Percentiles rank a stretch among this genome's conserved stretches.
These are phyloP conservation scores for Raphanus sativus DNA, from an alignment of 345 rosid genomes.

Conservation along the genomic window DNA sequence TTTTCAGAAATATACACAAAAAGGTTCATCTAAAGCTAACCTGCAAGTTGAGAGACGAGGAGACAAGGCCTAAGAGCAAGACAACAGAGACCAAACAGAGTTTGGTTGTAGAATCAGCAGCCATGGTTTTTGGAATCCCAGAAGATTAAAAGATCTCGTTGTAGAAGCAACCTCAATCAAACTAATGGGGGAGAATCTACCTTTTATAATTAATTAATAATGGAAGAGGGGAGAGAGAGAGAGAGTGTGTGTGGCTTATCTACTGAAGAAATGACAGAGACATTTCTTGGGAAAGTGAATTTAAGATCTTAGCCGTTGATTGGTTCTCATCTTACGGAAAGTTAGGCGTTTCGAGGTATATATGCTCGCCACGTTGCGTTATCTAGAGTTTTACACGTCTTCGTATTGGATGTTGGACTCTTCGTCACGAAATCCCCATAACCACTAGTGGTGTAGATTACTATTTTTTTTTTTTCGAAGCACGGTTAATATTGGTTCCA, in stretches of 20 bases:
- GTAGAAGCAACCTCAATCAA: background rate
- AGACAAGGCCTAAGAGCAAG: slow-evolving; percentile 37
- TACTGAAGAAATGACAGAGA: slow-evolving; percentile 28
- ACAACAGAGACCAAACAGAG: slow-evolving; percentile 35
- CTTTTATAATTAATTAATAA: no score
- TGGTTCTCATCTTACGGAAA: background rate
- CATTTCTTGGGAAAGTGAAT: slow-evolving; percentile 41
- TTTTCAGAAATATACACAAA: background rate
- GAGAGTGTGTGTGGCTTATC: slow-evolving; percentile 34
- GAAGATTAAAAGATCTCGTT: background rate
- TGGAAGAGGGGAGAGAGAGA: background rate
- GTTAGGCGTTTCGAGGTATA: slow-evolving; percentile 21
- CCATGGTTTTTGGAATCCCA: slow-evolving; percentile 19
- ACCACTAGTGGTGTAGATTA: background rate
- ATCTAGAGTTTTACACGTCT: background rate
- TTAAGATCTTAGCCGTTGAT: slow-evolving; percentile 36
- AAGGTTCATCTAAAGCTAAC: slow-evolving; percentile 14
- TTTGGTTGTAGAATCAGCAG: slow-evolving; percentile 23
- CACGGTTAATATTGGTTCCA: background rate
- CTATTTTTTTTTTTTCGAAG: no score
- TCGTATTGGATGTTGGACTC: slow-evolving; percentile 16
- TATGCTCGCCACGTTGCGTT: slow-evolving; percentile 20
- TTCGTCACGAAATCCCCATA: slow-evolving; percentile 25
- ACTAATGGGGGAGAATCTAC: background rate
- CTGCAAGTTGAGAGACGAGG: slow-evolving; percentile 22